A percentile compares a stretch with the other conserved stretches of the same genome.
These are phyloP conservation scores for Penicillium griseofulvum DNA, from an alignment of 2,329 filamentous ascomycete genomes.

Conservation along the genomic window DNA sequence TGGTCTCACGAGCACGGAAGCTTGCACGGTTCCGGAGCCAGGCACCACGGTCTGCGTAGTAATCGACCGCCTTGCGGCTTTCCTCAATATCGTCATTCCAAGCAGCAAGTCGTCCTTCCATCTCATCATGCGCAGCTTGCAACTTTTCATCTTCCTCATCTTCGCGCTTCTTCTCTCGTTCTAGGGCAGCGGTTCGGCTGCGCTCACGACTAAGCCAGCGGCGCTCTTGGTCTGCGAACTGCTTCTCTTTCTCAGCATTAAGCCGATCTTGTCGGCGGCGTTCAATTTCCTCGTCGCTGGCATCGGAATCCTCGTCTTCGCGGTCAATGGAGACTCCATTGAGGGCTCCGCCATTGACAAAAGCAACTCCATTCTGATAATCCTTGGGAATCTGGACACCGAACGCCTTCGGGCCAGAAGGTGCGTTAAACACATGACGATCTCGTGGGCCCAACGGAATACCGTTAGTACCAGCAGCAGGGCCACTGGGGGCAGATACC, in stretches of 20 bases:
- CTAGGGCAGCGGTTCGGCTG: slow-evolving; percentile 76
- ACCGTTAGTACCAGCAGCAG: slow-evolving; percentile 65
- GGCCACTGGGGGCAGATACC: slow-evolving; percentile 59
- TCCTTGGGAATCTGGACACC: slow-evolving; percentile 64
- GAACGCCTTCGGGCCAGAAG: slow-evolving; percentile 66
- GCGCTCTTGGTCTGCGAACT: slow-evolving; percentile 79
- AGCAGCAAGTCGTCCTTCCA: slow-evolving; percentile 69
- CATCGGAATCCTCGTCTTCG: slow-evolving; percentile 84
- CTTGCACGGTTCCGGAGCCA: slow-evolving; percentile 80
- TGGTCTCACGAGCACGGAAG: slow-evolving; percentile 70
- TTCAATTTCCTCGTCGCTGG: slow-evolving; percentile 83
- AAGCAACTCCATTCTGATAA: slow-evolving; percentile 74
- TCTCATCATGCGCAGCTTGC: slow-evolving; percentile 63
- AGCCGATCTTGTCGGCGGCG: slow-evolving; percentile 68
- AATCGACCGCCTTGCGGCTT: slow-evolving; percentile 68
- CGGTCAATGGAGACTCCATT: slow-evolving; percentile 60
- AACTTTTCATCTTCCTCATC: slow-evolving; percentile 67
- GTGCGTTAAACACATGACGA: slow-evolving; percentile 68
- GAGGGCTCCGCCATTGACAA: slow-evolving; percentile 74
- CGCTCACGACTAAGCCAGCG: slow-evolving; percentile 89
- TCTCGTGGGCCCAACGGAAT: slow-evolving; percentile 73
- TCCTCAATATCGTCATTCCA: slow-evolving; percentile 90
- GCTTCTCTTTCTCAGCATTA: slow-evolving; percentile 72
- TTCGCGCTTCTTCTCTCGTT: slow-evolving; percentile 79
- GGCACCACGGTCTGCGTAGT: slow-evolving; percentile 79